Evolutionary conservation across 768 basidiomycete genomes (phyloP).

Genomic region (Gelatoporia subvermispora): DNA sequence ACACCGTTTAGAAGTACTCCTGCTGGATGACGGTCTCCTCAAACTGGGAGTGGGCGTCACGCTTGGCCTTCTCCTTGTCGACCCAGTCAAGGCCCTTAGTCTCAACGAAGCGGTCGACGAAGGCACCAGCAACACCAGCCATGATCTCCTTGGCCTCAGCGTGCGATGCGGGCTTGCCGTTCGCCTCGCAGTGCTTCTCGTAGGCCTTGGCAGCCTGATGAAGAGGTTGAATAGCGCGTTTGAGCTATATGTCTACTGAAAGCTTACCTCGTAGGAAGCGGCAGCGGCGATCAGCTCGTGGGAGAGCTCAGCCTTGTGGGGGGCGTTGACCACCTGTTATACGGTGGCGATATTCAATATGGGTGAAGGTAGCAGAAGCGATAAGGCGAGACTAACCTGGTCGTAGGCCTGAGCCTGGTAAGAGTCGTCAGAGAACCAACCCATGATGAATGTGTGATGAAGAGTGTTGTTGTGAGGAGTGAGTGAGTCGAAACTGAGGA

Average conservation of each 20-base stretch:
- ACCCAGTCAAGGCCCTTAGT: slow-evolving; percentile 52
- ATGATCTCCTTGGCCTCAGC: slow-evolving; percentile 53
- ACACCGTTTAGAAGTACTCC: not conserved
- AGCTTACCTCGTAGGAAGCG: slow-evolving; percentile 53
- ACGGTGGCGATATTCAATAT: not conserved
- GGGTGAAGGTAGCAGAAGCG: not conserved
- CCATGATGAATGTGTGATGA: slow-evolving; percentile 29
- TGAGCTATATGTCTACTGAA: not conserved
- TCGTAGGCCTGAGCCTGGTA: slow-evolving; percentile 39
- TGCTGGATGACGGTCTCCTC: slow-evolving; percentile 1
- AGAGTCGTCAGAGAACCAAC: slow-evolving; percentile 38
- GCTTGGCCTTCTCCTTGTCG: slow-evolving; percentile 40
- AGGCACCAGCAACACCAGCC: slow-evolving; percentile 53
- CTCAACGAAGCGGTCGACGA: slow-evolving; percentile 51
- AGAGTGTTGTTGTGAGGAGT: slow-evolving; percentile 14
- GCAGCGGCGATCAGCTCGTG: slow-evolving; percentile 69
- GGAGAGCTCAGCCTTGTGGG: slow-evolving; percentile 53
- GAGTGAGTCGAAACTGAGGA: not conserved
- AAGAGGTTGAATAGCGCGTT: not conserved
- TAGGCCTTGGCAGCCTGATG: slow-evolving; percentile 61
- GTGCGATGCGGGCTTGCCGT: slow-evolving; percentile 49
- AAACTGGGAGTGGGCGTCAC: slow-evolving; percentile 5
- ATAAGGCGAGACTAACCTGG: slow-evolving; percentile 27
- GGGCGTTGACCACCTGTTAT: slow-evolving; percentile 43
- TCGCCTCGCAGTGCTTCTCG: slow-evolving; percentile 43